phyloP scores from a whole-genome alignment of 139 green algal species.

The Chlamydomonas eustigma region DNA sequence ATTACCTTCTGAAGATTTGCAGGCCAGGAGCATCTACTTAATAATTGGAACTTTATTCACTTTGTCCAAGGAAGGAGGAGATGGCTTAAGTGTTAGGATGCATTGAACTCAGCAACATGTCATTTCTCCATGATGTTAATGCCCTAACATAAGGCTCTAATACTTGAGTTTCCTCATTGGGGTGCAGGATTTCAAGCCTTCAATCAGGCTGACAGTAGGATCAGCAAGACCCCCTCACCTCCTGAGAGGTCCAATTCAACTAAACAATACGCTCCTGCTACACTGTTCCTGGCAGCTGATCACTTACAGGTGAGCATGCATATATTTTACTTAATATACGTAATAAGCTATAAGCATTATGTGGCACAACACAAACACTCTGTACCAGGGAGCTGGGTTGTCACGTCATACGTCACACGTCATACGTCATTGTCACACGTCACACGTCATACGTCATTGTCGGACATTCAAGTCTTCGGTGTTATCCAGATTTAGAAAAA shows the following conservation, averaged over 20 bases:
- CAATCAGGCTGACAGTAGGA: neutral
- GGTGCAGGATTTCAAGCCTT: constrained; percentile 4
- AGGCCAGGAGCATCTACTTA: neutral
- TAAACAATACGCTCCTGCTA: neutral
- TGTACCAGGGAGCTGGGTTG: neutral
- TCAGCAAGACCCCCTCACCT: neutral
- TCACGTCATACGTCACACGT: neutral
- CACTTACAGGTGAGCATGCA: neutral
- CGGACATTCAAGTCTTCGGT: neutral
- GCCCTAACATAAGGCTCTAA: too few species aligned
- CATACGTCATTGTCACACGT: too few species aligned
- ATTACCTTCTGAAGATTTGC: neutral
- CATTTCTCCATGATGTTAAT: neutral
- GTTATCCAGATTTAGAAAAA: neutral
- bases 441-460: too few species aligned
- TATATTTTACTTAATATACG: neutral
- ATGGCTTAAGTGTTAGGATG: neutral
- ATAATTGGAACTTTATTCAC: neutral
- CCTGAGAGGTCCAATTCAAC: too few species aligned
- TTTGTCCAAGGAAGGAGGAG: neutral
- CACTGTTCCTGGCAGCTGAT: constrained; percentile 1
- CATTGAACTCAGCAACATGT: neutral
- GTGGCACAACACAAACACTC: neutral
- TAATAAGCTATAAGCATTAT: neutral
- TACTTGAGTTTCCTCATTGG: neutral